These are phyloP conservation scores for Botrytis sinoallii DNA, from an alignment of 2,329 filamentous ascomycete species.

Conservation along the genomic window DNA sequence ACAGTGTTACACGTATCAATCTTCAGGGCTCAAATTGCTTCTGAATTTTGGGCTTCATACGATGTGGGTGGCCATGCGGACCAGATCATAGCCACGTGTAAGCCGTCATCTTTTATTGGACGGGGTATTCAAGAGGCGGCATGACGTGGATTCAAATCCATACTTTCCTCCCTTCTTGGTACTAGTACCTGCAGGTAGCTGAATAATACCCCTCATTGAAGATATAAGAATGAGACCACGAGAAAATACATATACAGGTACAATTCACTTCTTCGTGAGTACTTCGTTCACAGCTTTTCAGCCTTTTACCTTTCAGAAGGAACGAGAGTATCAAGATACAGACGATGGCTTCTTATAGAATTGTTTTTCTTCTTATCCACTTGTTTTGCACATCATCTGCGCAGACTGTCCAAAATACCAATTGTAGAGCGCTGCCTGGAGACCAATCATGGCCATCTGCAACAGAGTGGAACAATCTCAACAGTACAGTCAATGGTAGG, in stretches of 20 bases:
- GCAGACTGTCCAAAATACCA: background rate
- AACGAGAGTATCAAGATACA: background rate
- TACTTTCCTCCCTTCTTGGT: background rate
- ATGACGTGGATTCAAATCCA: too few species aligned
- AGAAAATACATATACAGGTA: background rate
- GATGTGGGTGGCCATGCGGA: background rate
- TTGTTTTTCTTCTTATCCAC: background rate
- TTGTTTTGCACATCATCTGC: background rate
- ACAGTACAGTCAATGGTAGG: slow-evolving; percentile 23
- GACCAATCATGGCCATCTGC: slow-evolving; percentile 24
- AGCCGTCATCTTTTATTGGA: background rate
- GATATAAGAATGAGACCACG: background rate
- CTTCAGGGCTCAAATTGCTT: background rate
- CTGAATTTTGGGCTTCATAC: background rate
- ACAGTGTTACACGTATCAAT: too few species aligned
- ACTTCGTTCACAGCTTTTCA: background rate
- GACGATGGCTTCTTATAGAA: background rate
- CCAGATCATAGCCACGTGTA: background rate
- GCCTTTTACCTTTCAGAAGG: background rate
- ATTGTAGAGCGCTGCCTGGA: slow-evolving; percentile 20
- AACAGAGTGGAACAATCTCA: slow-evolving; percentile 24
- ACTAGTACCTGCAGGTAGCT: background rate
- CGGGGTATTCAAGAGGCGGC: background rate
- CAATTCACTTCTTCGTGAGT: background rate
- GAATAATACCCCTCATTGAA: background rate